Conservation (phyloP, 345 rosid genomes). For the Pistacia vera region DNA sequence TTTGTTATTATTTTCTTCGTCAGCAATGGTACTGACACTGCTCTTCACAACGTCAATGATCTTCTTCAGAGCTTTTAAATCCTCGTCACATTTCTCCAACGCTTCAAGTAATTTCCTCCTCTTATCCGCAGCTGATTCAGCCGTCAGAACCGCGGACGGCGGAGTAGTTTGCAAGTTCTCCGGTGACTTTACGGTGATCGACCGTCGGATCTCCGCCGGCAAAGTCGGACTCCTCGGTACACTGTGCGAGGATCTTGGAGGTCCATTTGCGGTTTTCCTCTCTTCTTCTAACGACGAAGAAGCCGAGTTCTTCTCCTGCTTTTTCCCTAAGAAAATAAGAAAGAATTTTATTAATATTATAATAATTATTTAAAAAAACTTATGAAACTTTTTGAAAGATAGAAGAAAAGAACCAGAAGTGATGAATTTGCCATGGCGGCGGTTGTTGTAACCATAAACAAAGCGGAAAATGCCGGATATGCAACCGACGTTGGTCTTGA, state of each 20-base stretch:
- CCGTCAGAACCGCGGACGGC: not conserved
- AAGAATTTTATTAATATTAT: not conserved
- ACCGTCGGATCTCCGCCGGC: slow-evolving; percentile 45
- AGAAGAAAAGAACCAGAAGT: slow-evolving; percentile 41
- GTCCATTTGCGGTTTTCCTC: not conserved
- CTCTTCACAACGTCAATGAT: slow-evolving; percentile 64
- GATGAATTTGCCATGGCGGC: slow-evolving; percentile 46
- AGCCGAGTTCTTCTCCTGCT: slow-evolving; percentile 25
- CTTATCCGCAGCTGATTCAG: slow-evolving; percentile 41
- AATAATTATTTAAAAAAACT: no score
- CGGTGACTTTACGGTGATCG: slow-evolving; percentile 13
- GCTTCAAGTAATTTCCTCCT: slow-evolving; percentile 68
- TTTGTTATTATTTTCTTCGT: slow-evolving; percentile 8
- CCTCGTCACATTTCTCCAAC: slow-evolving; percentile 80
- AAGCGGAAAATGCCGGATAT: slow-evolving; percentile 70
- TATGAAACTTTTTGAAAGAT: no score
- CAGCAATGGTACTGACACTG: slow-evolving; percentile 24
- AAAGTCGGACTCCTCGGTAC: slow-evolving; percentile 43
- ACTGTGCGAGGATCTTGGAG: slow-evolving; percentile 24
- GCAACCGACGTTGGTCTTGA: slow-evolving; percentile 53
- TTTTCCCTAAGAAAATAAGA: slow-evolving; percentile 29
- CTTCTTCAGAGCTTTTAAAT: slow-evolving; percentile 64
- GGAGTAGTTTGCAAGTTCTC: slow-evolving; percentile 2
- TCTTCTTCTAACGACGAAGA: slow-evolving; percentile 21
- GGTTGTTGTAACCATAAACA: slow-evolving; percentile 53